A percentile compares a stretch with the other conserved stretches of the same genome.
Conservation (phyloP, 2,329 filamentous ascomycete species). For the Exserohilum turcica region DNA sequence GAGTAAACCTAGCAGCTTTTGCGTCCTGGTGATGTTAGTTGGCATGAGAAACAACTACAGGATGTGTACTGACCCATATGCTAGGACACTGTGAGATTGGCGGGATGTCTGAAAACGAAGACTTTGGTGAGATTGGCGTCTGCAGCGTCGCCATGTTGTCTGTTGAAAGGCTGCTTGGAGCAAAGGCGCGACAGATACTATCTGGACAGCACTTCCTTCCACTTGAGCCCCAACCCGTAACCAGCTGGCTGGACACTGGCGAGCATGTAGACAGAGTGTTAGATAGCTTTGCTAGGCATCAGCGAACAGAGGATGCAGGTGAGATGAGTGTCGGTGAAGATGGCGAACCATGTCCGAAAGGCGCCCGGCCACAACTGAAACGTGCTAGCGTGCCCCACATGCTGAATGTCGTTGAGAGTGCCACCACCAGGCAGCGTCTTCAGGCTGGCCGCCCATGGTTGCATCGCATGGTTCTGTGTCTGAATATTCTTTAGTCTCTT, state of each 20-base stretch:
- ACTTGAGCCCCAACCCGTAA: constrained; percentile 26
- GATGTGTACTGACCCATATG: constrained; percentile 32
- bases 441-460: not conserved
- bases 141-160: constrained; percentile 34
- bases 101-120: constrained; percentile 17
- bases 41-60: not conserved
- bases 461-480: not conserved
- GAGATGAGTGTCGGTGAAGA: constrained; percentile 12
- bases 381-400: constrained; percentile 9
- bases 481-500: not conserved
- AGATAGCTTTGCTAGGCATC: constrained; percentile 11
- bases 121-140: constrained; percentile 22
- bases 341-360: not conserved
- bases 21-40: constrained; percentile 37
- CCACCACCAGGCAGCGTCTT: not conserved
- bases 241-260: constrained; percentile 8
- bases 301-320: constrained; percentile 1
- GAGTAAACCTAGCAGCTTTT: constrained; percentile 46
- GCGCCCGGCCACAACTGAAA: not conserved
- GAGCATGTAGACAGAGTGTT: constrained; percentile 22
- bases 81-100: constrained; percentile 32
- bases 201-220: constrained; percentile 26
- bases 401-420: not conserved
- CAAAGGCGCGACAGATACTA: constrained; percentile 12
- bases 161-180: not conserved